Evolutionary conservation across 176 grass and related monocot species (phyloP).

Genomic region (Guadua angustifolia): DNA sequence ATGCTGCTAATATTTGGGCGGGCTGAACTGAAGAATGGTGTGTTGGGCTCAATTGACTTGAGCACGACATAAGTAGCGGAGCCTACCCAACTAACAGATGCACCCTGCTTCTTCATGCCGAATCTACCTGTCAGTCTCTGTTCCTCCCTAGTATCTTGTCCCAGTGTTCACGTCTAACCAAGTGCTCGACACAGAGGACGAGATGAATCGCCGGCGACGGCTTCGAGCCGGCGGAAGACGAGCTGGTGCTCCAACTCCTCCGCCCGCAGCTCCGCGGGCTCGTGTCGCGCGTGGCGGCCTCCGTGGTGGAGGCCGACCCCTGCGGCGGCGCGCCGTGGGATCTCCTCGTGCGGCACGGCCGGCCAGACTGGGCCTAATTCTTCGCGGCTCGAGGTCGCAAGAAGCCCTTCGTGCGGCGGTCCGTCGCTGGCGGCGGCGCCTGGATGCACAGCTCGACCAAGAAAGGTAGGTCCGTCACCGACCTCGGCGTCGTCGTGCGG

Average conservation of each 20-base stretch:
- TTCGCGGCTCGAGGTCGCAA: slow-evolving; percentile 22
- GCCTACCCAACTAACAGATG: neutral
- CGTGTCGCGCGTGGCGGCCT: slow-evolving; percentile 44
- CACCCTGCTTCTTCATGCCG: neutral
- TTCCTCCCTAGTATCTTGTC: neutral
- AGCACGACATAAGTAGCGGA: neutral
- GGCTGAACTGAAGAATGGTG: neutral
- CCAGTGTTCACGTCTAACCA: neutral
- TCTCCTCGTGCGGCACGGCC: slow-evolving; percentile 39
- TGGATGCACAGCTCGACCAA: slow-evolving; percentile 37
- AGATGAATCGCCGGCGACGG: neutral
- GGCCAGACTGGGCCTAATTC: slow-evolving; percentile 40
- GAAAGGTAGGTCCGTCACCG: slow-evolving; percentile 8
- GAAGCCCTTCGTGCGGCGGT: neutral
- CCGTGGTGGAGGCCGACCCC: slow-evolving; percentile 50
- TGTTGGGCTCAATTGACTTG: neutral
- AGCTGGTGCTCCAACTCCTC: slow-evolving; percentile 55
- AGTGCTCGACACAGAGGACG: neutral
- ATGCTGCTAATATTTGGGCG: neutral
- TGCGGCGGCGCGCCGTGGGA: slow-evolving; percentile 50
- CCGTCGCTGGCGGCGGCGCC: slow-evolving; percentile 15
- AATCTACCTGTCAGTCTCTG: neutral
- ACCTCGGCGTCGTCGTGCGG: slow-evolving; percentile 45
- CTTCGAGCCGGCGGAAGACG: slow-evolving; percentile 53
- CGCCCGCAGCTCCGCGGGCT: slow-evolving; percentile 47